These are phyloP conservation scores for Erythrobasidium hasegawianum DNA, from an alignment of 1,284 basidiomycete genomes.

Conservation along the genomic window DNA sequence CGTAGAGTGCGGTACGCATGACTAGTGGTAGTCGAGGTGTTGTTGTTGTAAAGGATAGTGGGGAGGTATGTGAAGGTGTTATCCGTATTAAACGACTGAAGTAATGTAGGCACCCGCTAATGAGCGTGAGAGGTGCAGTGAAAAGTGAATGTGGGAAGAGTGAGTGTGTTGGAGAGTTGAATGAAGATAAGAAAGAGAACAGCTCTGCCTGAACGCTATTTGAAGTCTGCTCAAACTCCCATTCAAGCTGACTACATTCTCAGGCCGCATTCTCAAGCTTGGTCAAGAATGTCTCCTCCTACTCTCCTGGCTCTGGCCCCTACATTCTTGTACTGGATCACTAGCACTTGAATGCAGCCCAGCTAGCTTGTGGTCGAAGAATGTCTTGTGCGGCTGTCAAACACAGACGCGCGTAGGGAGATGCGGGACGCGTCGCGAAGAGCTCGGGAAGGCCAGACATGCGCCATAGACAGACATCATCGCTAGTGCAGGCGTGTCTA, in stretches of 20 bases:
- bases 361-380: no score
- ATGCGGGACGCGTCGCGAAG: no score
- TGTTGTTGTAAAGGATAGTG: conserved; percentile 2
- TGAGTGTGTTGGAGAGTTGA: neutral
- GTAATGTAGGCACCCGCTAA: neutral
- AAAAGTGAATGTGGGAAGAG: neutral
- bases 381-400: no score
- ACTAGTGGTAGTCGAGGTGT: neutral
- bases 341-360: no score
- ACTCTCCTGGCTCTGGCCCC: no score
- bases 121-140: neutral
- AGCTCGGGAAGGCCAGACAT: no score
- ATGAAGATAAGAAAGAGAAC: neutral
- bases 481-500: no score
- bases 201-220: neutral
- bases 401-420: no score
- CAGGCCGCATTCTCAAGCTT: no score
- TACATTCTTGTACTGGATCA: no score
- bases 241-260: neutral
- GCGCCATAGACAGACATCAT: no score
- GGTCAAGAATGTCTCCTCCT: no score
- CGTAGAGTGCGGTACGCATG: neutral
- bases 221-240: neutral
- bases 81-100: conserved; percentile 3
- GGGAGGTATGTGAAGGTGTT: neutral